Evolutionary conservation across 768 basidiomycete genomes (phyloP).

Genomic region (Hortiboletus campestris): DNA sequence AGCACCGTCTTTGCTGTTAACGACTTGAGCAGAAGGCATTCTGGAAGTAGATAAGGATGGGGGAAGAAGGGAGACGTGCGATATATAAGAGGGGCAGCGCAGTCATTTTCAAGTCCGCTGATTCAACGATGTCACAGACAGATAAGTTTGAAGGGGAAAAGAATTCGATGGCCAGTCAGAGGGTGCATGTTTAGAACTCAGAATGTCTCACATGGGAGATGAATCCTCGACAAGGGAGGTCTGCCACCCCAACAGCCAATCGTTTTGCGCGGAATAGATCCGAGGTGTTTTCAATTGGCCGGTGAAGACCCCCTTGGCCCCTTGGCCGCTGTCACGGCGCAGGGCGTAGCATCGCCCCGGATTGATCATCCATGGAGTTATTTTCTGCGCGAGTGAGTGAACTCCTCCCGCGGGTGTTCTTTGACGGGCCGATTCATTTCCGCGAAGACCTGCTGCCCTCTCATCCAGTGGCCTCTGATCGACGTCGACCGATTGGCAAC

Average conservation of each 20-base stretch:
- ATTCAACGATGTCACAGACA: background rate
- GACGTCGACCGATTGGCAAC: background rate
- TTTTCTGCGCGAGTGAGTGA: too few relatives aligned
- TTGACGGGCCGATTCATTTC: conserved; percentile 17
- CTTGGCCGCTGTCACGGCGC: too few relatives aligned
- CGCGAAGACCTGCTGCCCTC: conserved; percentile 11
- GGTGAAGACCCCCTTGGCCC: too few relatives aligned
- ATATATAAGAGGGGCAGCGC: conserved; percentile 11
- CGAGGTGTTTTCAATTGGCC: background rate
- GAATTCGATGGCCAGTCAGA: too few relatives aligned
- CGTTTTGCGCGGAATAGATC: conserved; percentile 1
- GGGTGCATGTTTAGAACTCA: too few relatives aligned
- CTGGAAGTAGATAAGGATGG: conserved; percentile 1
- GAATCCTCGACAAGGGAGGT: background rate
- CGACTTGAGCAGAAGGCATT: conserved; percentile 70
- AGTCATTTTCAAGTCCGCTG: conserved; percentile 28
- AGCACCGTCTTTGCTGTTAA: conserved; percentile 51
- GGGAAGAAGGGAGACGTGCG: background rate
- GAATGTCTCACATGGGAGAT: too few relatives aligned
- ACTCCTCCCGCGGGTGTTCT: background rate
- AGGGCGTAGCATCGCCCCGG: too few relatives aligned
- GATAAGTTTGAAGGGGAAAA: too few relatives aligned
- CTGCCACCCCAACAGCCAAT: background rate
- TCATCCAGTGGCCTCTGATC: background rate
- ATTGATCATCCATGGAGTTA: too few relatives aligned